Conservation (phyloP, 805 yeast genomes). For the Cyberlindnera mycetangii region DNA sequence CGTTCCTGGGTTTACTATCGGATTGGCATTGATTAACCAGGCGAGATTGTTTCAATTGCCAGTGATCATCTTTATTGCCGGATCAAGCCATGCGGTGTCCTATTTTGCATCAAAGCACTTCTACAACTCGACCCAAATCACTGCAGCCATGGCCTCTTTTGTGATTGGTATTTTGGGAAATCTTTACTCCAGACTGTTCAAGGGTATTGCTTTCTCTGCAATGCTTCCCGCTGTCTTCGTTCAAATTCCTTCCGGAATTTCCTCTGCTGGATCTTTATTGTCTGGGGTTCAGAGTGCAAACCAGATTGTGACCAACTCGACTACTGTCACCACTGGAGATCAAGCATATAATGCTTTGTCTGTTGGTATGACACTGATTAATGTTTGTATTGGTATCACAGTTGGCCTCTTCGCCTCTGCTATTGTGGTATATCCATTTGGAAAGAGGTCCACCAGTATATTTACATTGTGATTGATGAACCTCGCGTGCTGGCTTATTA, state of each 20-base stretch:
- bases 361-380: slow-evolving; percentile 85
- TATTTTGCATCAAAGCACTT: slow-evolving; percentile 78
- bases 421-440: slow-evolving; percentile 85
- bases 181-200: slow-evolving; percentile 79
- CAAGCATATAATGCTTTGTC: slow-evolving; percentile 33
- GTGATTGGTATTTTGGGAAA: slow-evolving; percentile 87
- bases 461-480: slow-evolving; percentile 72
- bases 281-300: slow-evolving; percentile 80
- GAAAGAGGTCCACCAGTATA: slow-evolving; percentile 59
- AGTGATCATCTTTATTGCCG: slow-evolving; percentile 72
- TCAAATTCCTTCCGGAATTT: slow-evolving; percentile 93
- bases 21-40: slow-evolving; percentile 75
- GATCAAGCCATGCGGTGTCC: slow-evolving; percentile 80
- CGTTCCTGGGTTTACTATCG: slow-evolving; percentile 68
- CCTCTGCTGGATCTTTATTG: slow-evolving; percentile 79
- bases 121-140: slow-evolving; percentile 70
- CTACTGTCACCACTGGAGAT: slow-evolving; percentile 12
- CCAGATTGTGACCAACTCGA: slow-evolving; percentile 44
- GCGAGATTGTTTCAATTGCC: slow-evolving; percentile 80
- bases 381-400: slow-evolving; percentile 89
- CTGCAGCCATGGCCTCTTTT: slow-evolving; percentile 88
- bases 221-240: slow-evolving; percentile 95
- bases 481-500: no score
- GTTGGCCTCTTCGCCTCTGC: slow-evolving; percentile 93
- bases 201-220: slow-evolving; percentile 90